Conservation (phyloP, 768 basidiomycete genomes). For the Pleurotus sapidus region DNA sequence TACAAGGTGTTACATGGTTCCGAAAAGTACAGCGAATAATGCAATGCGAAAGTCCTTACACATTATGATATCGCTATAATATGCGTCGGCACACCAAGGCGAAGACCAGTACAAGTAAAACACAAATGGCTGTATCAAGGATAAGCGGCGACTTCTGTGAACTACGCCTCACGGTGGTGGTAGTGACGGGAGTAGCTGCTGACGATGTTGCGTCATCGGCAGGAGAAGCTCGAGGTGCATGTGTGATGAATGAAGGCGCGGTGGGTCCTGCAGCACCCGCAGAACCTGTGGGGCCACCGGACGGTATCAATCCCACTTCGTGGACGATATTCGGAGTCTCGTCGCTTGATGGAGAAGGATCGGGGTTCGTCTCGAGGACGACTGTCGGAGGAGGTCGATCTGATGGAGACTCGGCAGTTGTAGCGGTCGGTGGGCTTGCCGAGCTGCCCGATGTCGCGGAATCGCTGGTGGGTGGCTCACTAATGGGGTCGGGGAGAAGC, state of each 20-base stretch:
- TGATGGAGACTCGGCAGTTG: not conserved
- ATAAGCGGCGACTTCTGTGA: constrained; percentile 53
- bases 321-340: not conserved
- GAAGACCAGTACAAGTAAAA: constrained; percentile 65
- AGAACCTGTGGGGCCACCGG: not conserved
- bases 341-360: not conserved
- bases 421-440: not conserved
- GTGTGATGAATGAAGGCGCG: constrained; percentile 2
- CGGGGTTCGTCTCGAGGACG: not conserved
- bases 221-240: not conserved
- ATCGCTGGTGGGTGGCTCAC: constrained; percentile 1
- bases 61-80: constrained; percentile 22
- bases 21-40: not conserved
- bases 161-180: constrained; percentile 9
- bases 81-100: constrained; percentile 65
- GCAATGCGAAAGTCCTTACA: too few species aligned
- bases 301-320: constrained; percentile 1
- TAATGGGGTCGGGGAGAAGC: constrained; percentile 65
- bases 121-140: constrained; percentile 72
- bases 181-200: not conserved
- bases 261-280: not conserved
- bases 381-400: not conserved
- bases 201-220: not conserved
- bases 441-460: not conserved
- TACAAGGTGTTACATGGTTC: not conserved